A percentile compares a stretch with the other conserved stretches of the same genome.
Evolutionary conservation across 2,329 filamentous ascomycete genomes (phyloP).

Genomic region (Raffaelea arxii): DNA sequence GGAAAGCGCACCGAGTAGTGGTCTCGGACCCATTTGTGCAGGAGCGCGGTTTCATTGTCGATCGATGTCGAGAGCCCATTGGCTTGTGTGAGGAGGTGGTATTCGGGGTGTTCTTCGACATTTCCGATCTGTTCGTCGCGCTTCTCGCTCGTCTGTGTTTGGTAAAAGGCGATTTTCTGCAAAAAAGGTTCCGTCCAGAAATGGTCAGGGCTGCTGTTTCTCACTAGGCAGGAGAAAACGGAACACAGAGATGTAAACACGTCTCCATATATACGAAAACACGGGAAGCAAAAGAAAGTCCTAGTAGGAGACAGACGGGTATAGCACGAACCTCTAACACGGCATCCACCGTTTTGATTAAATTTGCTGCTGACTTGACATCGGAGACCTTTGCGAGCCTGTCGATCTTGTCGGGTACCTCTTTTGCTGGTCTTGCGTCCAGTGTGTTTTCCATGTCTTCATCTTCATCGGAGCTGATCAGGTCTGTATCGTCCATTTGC

Average conservation of each 20-base stretch:
- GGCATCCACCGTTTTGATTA: slow-evolving; percentile 75
- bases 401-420: too few species aligned
- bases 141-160: slow-evolving; percentile 56
- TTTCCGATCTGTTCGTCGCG: slow-evolving; percentile 61
- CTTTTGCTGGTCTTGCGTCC: slow-evolving; percentile 51
- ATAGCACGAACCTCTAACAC: slow-evolving; percentile 64
- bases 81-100: slow-evolving; percentile 77
- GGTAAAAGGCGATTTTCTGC: slow-evolving; percentile 74
- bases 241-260: slow-evolving; percentile 55
- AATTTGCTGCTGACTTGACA: slow-evolving; percentile 65
- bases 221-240: slow-evolving; percentile 17
- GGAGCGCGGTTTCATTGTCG: slow-evolving; percentile 81
- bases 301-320: slow-evolving; percentile 7
- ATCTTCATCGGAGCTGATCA: slow-evolving; percentile 51
- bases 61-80: slow-evolving; percentile 88
- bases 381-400: slow-evolving; percentile 72
- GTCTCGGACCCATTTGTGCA: slow-evolving; percentile 94
- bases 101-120: slow-evolving; percentile 86
- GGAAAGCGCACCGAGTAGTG: slow-evolving; percentile 93
- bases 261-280: slow-evolving; percentile 18
- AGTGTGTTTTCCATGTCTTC: slow-evolving; percentile 39
- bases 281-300: background rate
- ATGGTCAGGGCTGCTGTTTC: slow-evolving; percentile 57
- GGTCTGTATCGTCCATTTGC: slow-evolving; percentile 50
- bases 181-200: slow-evolving; percentile 36